Evolutionary conservation across 805 yeast species (phyloP), one percentile per base, ranked within the genome.

Genomic region (Saccharomycopsis oosterbeekiorum): DNA sequence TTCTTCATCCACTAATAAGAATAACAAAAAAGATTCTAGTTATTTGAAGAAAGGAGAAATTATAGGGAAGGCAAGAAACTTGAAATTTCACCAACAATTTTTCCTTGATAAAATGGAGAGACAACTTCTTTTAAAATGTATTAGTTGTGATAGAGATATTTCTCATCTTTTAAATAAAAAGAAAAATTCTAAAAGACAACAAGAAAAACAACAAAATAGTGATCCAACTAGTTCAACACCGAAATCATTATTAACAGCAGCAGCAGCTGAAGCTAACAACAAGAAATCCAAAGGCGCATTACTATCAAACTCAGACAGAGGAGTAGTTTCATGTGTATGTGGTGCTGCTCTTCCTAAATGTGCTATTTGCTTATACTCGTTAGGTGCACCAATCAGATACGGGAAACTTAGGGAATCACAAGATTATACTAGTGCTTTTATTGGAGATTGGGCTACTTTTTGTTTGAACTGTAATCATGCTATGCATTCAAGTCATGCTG

Each of bases 401-500:
- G 1, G 67, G 73, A 5, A 69, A 68, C 56, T 65, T 72, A 29
- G 74, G 73, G 2, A 71, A 72, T 39, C 68, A 69, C 1, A 71
- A 73, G 4, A 67, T 68, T 40, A 75, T 74, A 12, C 17, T 19
- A 37, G 19, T 6, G 56, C 40, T 24, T 26, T 42, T 24, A 82
- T 88, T 70, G 80, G 84, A 62, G 86, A 87, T 65, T 90, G 97
- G 96, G 91, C 93, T 66, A 89, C 94, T 66, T 90, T 90, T 73
- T 93, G 99, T 69, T 74, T 93, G 65, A 82, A 85, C 40, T 93
- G 99, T 70, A 89, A 88, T 69, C 99, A 93, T 68, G 96, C 97
- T 0, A 85, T 85, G 82, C 99, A 93, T 74, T 91, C 96, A 0
- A 91, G 88, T 3, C 99, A 93, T 71, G 97, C 97, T 0, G 91